A percentile compares a stretch with the other conserved stretches of the same genome.
These are phyloP conservation scores for Cystofilobasidium ferigula DNA, from an alignment of 768 basidiomycete species.

Conservation along the genomic window DNA sequence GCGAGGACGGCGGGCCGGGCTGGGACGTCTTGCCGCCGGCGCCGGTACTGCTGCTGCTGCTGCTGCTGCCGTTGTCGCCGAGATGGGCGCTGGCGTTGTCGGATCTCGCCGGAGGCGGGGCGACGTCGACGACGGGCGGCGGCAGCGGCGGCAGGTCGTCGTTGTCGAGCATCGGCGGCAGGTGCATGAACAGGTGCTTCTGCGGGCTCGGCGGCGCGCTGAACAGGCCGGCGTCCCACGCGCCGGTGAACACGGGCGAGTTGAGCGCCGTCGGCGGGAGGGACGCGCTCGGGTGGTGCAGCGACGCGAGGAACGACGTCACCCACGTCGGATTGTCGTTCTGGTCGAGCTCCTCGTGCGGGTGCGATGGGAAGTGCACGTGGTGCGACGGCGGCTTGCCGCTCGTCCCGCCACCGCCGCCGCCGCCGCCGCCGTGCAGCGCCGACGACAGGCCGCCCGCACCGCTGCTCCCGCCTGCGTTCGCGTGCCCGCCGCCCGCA, in stretches of 20 bases:
- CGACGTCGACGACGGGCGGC: not conserved
- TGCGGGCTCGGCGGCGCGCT: conserved; percentile 19
- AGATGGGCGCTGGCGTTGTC: not conserved
- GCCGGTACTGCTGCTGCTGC: not conserved
- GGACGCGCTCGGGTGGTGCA: conserved; percentile 24
- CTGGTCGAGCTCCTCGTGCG: conserved; percentile 12
- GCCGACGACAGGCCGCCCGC: too few species aligned
- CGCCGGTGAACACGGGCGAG: conserved; percentile 51
- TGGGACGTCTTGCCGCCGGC: conserved; percentile 1
- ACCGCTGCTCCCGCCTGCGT: not conserved
- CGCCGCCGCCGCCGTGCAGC: not conserved
- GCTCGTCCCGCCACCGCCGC: not conserved
- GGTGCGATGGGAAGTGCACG: conserved; percentile 4
- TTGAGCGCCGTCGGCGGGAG: conserved; percentile 58
- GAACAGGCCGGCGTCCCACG: conserved; percentile 22
- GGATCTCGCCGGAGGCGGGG: not conserved
- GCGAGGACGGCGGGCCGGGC: not conserved
- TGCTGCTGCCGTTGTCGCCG: conserved; percentile 5
- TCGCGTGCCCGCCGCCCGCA: too few species aligned
- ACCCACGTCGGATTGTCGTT: conserved; percentile 25
- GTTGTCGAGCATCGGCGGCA: conserved; percentile 12
- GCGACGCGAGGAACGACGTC: conserved; percentile 23
- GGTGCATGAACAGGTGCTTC: conserved; percentile 21
- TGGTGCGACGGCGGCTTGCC: conserved; percentile 5
- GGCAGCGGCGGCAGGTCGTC: conserved; percentile 15